Evolutionary conservation across 1,139 yeast species (phyloP).

Genomic region (Protomyces gravidus): DNA sequence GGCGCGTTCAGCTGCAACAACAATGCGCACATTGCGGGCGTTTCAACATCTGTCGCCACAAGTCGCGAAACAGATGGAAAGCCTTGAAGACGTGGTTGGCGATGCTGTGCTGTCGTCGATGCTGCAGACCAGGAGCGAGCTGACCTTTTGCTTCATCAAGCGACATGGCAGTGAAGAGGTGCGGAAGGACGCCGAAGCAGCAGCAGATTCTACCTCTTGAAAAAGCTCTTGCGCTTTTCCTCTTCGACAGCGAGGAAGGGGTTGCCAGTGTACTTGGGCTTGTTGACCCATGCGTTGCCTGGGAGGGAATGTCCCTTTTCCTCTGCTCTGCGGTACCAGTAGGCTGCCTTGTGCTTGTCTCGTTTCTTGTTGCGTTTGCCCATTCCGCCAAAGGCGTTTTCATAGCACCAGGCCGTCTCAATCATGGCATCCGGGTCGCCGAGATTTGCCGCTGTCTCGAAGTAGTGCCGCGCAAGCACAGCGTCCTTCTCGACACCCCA

Average conservation of each 20-base stretch:
- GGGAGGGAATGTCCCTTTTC: conserved; percentile 59
- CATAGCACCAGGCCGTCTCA: conserved; percentile 63
- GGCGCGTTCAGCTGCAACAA: background rate
- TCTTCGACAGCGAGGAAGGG: conserved; percentile 9
- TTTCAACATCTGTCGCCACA: background rate
- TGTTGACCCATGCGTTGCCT: conserved; percentile 76
- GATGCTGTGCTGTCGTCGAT: background rate
- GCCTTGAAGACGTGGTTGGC: background rate
- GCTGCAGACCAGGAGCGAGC: background rate
- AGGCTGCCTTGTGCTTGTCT: conserved; percentile 62
- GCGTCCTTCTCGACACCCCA: conserved; percentile 59
- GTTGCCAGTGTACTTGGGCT: conserved; percentile 52
- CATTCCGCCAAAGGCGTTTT: conserved; percentile 49
- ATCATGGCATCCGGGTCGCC: conserved; percentile 69
- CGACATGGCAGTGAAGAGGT: background rate
- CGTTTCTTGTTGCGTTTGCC: conserved; percentile 42
- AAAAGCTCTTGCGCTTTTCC: background rate
- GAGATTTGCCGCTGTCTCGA: conserved; percentile 63
- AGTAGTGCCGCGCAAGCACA: conserved; percentile 53
- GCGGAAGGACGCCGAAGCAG: background rate
- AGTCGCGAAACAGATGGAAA: background rate
- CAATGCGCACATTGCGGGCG: background rate
- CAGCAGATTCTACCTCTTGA: background rate
- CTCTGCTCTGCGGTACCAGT: conserved; percentile 66
- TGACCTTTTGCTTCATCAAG: conserved; percentile 2